phyloP scores from a whole-genome alignment of 805 yeast genomes.

The Gaillardinia entomophila region DNA sequence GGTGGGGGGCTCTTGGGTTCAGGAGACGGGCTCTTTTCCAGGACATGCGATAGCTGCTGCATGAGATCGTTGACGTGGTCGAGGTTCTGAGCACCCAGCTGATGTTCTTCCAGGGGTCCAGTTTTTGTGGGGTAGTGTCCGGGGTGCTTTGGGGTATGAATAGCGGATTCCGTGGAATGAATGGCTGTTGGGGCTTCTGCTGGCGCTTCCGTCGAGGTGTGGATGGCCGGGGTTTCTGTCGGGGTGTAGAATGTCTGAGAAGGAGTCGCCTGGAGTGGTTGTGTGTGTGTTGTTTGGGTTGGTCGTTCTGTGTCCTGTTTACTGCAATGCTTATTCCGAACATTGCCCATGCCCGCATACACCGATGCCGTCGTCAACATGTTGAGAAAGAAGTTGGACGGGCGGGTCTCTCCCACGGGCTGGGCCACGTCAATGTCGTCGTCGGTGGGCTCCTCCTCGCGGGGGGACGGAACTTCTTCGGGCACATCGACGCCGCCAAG shows the following conservation, averaged over 20 bases:
- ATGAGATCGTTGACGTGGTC: neutral
- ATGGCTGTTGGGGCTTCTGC: too few relatives aligned
- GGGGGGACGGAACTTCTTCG: neutral
- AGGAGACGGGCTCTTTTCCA: neutral
- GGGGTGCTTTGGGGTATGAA: too few relatives aligned
- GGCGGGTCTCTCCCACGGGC: conserved; percentile 15
- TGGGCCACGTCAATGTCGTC: conserved; percentile 27
- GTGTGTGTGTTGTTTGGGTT: neutral
- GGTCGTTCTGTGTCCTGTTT: neutral
- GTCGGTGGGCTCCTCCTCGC: conserved; percentile 10
- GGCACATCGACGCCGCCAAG: conserved; percentile 1
- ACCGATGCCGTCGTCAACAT: conserved; percentile 25
- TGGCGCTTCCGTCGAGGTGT: neutral
- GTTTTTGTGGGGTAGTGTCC: too few relatives aligned
- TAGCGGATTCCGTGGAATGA: neutral
- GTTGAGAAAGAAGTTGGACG: conserved; percentile 21
- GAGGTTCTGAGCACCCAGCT: neutral
- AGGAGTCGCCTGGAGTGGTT: neutral
- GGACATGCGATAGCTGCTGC: neutral
- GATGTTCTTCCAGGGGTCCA: too few relatives aligned
- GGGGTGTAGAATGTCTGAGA: too few relatives aligned
- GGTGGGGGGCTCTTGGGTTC: neutral
- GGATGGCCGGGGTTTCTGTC: too few relatives aligned
- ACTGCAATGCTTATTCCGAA: conserved; percentile 1
- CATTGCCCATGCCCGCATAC: conserved; percentile 18